Conservation (phyloP, 208 protist genomes). For the Acanthamoeba triangularis region DNA sequence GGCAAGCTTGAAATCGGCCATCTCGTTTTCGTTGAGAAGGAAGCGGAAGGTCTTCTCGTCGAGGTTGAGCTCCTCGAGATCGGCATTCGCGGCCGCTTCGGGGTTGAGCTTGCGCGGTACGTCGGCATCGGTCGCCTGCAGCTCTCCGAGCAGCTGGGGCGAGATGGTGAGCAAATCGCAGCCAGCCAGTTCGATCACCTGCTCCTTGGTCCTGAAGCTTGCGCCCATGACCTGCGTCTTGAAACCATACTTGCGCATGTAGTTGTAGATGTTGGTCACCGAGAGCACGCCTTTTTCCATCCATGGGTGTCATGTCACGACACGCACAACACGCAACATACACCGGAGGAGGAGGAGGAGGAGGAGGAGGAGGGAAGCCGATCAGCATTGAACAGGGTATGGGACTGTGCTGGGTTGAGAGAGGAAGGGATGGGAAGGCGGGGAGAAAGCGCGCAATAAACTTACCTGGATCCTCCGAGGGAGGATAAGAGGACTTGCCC, state of each 20-base stretch:
- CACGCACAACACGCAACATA: too few relatives aligned
- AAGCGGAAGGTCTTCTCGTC: slow-evolving; percentile 90
- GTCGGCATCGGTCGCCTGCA: slow-evolving; percentile 88
- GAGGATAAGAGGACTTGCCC: slow-evolving; percentile 86
- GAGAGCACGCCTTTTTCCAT: slow-evolving; percentile 93
- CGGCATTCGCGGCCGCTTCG: slow-evolving; percentile 60
- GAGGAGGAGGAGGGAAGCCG: background rate
- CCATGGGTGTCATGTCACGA: too few relatives aligned
- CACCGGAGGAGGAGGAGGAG: background rate
- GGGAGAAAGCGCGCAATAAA: background rate
- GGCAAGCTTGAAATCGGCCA: slow-evolving; percentile 98
- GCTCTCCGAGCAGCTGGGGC: slow-evolving; percentile 96
- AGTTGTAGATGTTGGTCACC: slow-evolving; percentile 97
- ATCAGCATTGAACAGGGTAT: background rate
- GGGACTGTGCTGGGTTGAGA: background rate
- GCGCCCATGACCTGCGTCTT: slow-evolving; percentile 98
- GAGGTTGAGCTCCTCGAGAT: slow-evolving; percentile 80
- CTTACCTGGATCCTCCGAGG: slow-evolving; percentile 93
- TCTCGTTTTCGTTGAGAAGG: slow-evolving; percentile 94
- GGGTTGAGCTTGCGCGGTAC: slow-evolving; percentile 12
- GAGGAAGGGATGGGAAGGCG: background rate
- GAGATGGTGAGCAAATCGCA: slow-evolving; percentile 98
- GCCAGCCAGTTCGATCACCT: slow-evolving; percentile 96
- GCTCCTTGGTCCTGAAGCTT: slow-evolving; percentile 96
- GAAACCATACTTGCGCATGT: slow-evolving; percentile 98